Conservation (phyloP, 75 land plant genomes). For the Gnetum montanum region DNA sequence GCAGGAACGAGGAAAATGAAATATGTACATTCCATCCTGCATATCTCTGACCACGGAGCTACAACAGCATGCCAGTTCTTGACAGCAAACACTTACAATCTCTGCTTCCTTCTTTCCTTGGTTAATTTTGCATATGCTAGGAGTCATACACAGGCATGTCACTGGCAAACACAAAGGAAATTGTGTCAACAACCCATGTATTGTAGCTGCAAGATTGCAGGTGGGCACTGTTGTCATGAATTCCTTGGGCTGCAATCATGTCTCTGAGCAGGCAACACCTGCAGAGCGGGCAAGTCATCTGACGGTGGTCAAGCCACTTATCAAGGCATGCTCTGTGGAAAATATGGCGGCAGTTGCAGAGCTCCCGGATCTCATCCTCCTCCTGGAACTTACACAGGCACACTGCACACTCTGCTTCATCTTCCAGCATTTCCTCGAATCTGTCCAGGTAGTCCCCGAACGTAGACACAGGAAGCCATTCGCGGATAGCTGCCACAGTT, state of each 20-base stretch:
- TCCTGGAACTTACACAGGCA: slow-evolving; percentile 51
- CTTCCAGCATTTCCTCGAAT: background rate
- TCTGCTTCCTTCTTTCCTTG: no score
- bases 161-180: no score
- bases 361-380: slow-evolving; percentile 38
- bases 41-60: no score
- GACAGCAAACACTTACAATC: no score
- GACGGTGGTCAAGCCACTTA: slow-evolving; percentile 62
- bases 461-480: slow-evolving; percentile 37
- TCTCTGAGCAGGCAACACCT: slow-evolving; percentile 20
- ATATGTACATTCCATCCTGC: no score
- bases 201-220: no score
- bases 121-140: no score
- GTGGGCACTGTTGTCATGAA: no score
- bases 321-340: slow-evolving; percentile 64
- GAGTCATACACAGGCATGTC: no score
- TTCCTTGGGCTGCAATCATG: background rate
- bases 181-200: no score
- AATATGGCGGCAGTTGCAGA: slow-evolving; percentile 52
- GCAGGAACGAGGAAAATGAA: no score
- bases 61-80: no score
- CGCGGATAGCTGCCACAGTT: slow-evolving; percentile 27
- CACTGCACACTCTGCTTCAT: slow-evolving; percentile 31
- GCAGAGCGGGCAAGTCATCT: slow-evolving; percentile 68
- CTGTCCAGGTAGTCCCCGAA: slow-evolving; percentile 13